Evolutionary conservation across 441 rosid genomes (phyloP).

Genomic region (Pelargonium fulgidum): DNA sequence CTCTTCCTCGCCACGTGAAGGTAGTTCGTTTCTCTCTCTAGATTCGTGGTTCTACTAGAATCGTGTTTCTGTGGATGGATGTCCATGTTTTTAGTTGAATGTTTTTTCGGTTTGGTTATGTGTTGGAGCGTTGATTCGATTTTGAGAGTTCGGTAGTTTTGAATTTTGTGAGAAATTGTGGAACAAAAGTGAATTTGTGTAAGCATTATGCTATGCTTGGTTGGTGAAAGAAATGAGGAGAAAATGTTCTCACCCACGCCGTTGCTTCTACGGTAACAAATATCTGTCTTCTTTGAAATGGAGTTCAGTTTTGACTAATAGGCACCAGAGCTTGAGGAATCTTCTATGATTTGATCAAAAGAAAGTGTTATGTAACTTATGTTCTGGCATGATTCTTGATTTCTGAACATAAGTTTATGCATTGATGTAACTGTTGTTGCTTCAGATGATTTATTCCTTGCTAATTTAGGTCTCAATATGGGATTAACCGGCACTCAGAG

Average conservation of each 20-base stretch:
- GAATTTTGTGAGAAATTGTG: neutral
- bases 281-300: neutral
- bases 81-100: no score
- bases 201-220: neutral
- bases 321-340: neutral
- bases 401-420: neutral
- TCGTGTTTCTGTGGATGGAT: no score
- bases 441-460: neutral
- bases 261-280: neutral
- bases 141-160: neutral
- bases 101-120: no score
- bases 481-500: neutral
- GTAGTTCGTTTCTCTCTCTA: conserved; percentile 21
- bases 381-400: neutral
- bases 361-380: neutral
- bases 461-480: neutral
- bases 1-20: conserved; percentile 10
- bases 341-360: neutral
- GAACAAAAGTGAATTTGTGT: neutral
- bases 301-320: neutral
- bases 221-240: neutral
- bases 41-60: neutral
- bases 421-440: neutral
- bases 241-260: neutral
- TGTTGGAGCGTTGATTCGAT: neutral